Evolutionary conservation across 345 rosid species (phyloP).

Genomic region (Anacardium occidentale): DNA sequence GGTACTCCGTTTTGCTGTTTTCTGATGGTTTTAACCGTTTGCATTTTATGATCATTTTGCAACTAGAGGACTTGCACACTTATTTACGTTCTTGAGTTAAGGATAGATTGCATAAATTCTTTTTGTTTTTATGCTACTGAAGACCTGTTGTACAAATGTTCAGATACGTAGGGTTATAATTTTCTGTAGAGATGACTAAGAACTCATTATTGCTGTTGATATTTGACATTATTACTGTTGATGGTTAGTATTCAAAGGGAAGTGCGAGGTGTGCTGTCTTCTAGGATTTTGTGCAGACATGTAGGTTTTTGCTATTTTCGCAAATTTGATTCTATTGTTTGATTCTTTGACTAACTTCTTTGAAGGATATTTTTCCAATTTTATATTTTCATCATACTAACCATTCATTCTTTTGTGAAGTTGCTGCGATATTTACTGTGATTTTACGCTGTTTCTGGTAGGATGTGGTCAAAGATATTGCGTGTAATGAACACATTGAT

Average conservation of each 20-base stretch:
- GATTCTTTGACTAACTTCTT: background rate
- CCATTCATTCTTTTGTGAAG: constrained; percentile 4
- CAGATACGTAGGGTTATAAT: background rate
- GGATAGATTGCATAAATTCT: background rate
- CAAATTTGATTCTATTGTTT: background rate
- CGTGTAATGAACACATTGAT: constrained; percentile 36
- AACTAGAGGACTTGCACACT: background rate
- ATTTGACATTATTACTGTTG: background rate
- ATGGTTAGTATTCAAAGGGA: background rate
- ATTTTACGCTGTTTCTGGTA: constrained; percentile 28
- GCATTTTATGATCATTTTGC: background rate
- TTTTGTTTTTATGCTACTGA: no score
- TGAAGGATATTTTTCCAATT: background rate
- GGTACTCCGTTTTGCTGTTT: constrained; percentile 36
- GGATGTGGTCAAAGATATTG: constrained; percentile 49
- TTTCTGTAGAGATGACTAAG: constrained; percentile 11
- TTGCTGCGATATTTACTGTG: constrained; percentile 7
- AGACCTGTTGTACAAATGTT: background rate
- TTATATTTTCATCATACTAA: background rate
- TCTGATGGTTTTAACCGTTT: background rate
- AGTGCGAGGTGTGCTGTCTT: background rate
- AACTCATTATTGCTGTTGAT: background rate
- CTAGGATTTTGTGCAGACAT: background rate
- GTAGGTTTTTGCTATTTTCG: background rate
- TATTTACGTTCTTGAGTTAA: background rate